phyloP scores from a whole-genome alignment of 805 yeast genomes.

The Zygosaccharomyces bisporus region DNA sequence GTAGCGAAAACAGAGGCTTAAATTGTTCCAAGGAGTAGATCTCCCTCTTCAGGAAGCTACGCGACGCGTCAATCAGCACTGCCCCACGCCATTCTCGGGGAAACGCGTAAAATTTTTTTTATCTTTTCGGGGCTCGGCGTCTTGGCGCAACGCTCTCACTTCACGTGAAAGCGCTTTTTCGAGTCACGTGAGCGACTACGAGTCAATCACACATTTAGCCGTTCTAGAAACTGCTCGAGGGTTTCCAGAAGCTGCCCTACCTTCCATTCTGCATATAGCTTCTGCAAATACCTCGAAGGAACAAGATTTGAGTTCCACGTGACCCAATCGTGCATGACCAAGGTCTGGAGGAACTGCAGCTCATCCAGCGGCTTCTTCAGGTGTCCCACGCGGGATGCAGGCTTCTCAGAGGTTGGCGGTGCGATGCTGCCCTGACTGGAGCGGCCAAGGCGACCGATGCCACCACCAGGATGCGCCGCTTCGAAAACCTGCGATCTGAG shows the following conservation, averaged over 20 bases:
- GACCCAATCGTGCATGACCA: slow-evolving; percentile 17
- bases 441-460: slow-evolving; percentile 52
- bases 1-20: background rate
- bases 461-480: slow-evolving; percentile 85
- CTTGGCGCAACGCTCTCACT: background rate
- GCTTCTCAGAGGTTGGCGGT: background rate
- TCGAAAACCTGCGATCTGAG: slow-evolving; percentile 57
- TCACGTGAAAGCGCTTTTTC: too few species aligned
- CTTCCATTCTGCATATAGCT: slow-evolving; percentile 8
- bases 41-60: background rate
- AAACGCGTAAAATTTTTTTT: background rate
- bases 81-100: background rate
- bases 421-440: background rate
- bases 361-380: slow-evolving; percentile 10
- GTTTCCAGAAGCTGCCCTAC: background rate
- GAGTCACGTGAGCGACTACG: background rate
- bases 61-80: background rate
- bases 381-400: background rate
- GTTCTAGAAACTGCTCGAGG: slow-evolving; percentile 1
- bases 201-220: background rate
- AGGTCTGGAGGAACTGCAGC: slow-evolving; percentile 14
- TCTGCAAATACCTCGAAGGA: slow-evolving; percentile 6
- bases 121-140: background rate
- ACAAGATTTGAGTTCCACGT: slow-evolving; percentile 4
- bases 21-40: background rate